Percentiles rank a stretch among this genome's conserved stretches.
These are phyloP conservation scores for Tricholoma furcatifolium DNA, from an alignment of 768 basidiomycete genomes.

Conservation along the genomic window DNA sequence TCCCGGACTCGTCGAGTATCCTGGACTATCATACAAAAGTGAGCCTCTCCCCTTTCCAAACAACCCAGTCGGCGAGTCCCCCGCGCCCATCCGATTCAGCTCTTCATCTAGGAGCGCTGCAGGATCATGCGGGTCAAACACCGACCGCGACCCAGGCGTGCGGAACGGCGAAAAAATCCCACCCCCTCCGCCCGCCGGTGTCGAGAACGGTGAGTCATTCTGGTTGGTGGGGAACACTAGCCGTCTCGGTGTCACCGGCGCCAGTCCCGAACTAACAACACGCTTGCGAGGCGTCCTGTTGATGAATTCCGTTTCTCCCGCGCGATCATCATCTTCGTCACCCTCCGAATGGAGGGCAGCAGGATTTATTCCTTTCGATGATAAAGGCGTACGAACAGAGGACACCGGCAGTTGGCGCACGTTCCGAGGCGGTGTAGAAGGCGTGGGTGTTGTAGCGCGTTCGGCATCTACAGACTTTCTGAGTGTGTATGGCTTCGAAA, in stretches of 20 bases:
- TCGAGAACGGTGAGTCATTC: slow-evolving; percentile 42
- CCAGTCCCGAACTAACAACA: slow-evolving; percentile 21
- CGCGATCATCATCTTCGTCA: slow-evolving; percentile 18
- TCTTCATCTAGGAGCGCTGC: slow-evolving; percentile 70
- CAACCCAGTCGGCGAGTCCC: slow-evolving; percentile 66
- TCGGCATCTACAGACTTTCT: slow-evolving; percentile 10
- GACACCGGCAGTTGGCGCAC: slow-evolving; percentile 20
- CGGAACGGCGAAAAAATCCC: slow-evolving; percentile 39
- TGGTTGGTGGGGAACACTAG: slow-evolving; percentile 35
- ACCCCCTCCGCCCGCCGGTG: slow-evolving; percentile 23
- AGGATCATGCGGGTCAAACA: slow-evolving; percentile 76
- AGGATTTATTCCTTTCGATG: slow-evolving; percentile 30
- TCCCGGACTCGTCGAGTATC: slow-evolving; percentile 50
- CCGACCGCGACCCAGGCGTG: slow-evolving; percentile 47
- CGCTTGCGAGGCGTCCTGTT: slow-evolving; percentile 40
- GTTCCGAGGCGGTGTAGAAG: slow-evolving; percentile 21
- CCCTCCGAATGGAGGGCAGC: slow-evolving; percentile 24
- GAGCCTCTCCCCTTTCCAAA: slow-evolving; percentile 57
- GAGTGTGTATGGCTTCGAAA: slow-evolving; percentile 17
- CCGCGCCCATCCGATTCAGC: slow-evolving; percentile 51
- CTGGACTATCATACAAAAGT: slow-evolving; percentile 76
- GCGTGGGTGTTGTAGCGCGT: slow-evolving; percentile 14
- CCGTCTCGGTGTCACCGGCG: slow-evolving; percentile 37
- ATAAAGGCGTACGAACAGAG: slow-evolving; percentile 22
- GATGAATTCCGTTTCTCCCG: slow-evolving; percentile 18